Percentiles rank a stretch among this genome's conserved stretches.
Conservation (phyloP, 192 early-diverging fungal species). For the Paraglomus brasilianum region DNA sequence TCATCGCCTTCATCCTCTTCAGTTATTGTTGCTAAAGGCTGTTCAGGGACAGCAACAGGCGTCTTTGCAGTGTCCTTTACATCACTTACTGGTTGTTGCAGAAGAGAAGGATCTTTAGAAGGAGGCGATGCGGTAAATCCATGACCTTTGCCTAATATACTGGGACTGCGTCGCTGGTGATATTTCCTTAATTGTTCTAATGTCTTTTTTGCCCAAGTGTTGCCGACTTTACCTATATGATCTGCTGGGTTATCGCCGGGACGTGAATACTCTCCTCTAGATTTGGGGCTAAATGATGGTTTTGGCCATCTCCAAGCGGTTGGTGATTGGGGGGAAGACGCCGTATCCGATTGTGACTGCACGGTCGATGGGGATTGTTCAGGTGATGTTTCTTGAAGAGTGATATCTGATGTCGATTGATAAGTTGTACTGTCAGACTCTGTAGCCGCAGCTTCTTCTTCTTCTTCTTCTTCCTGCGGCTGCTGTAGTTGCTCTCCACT, state of each 20-base stretch:
- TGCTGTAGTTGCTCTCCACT: slow-evolving; percentile 1
- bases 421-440: neutral
- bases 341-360: neutral
- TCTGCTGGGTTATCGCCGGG: slow-evolving; percentile 20
- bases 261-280: neutral
- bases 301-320: slow-evolving; percentile 29
- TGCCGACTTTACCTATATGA: slow-evolving; percentile 32
- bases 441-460: slow-evolving; percentile 10
- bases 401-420: slow-evolving; percentile 14
- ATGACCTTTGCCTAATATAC: slow-evolving; percentile 26
- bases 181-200: slow-evolving; percentile 31
- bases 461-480: neutral
- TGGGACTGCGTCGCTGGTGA: slow-evolving; percentile 30
- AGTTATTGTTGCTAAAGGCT: slow-evolving; percentile 21
- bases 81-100: slow-evolving; percentile 21
- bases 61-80: slow-evolving; percentile 13
- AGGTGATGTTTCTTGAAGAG: neutral
- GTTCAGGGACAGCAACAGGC: neutral
- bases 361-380: neutral
- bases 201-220: slow-evolving; percentile 30
- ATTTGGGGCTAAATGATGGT: slow-evolving; percentile 29
- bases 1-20: slow-evolving; percentile 32
- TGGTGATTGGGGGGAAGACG: neutral
- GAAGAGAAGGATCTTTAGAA: slow-evolving; percentile 25
- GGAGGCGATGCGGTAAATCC: neutral